phyloP scores from a whole-genome alignment of 106 monocot genomes.

The Dendrobium chrysotoxum region DNA sequence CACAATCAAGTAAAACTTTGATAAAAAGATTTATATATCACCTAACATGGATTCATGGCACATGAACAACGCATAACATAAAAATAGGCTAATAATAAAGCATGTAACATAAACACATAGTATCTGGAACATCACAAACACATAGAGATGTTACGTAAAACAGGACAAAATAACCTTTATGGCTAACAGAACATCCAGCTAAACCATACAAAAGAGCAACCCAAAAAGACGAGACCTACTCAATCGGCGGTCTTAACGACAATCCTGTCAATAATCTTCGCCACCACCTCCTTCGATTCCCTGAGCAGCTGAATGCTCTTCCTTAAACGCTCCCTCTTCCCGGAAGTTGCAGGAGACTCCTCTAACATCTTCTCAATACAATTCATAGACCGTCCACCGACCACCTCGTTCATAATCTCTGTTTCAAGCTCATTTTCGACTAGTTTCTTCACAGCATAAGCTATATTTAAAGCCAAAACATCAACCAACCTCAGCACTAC shows the following conservation, averaged over 20 bases:
- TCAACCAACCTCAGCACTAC: constrained; percentile 9
- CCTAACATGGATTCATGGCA: too few relatives aligned
- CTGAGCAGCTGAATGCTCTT: constrained; percentile 17
- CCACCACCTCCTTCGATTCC: constrained; percentile 45
- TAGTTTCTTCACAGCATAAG: constrained; percentile 18
- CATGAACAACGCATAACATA: too few relatives aligned
- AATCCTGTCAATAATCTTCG: constrained; percentile 35
- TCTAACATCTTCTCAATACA: constrained; percentile 45
- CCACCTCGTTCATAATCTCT: constrained; percentile 23
- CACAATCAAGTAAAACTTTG: too few relatives aligned
- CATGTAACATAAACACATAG: too few relatives aligned
- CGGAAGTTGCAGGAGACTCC: constrained; percentile 24
- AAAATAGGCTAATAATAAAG: too few relatives aligned
- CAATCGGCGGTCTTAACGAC: neutral
- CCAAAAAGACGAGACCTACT: too few relatives aligned
- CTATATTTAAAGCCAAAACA: neutral
- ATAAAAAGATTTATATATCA: too few relatives aligned
- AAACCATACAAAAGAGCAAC: too few relatives aligned
- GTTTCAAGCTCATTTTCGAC: constrained; percentile 40
- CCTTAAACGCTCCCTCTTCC: constrained; percentile 39
- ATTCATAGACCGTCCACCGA: neutral
- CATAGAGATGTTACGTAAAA: neutral
- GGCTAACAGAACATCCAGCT: too few relatives aligned
- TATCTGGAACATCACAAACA: too few relatives aligned
- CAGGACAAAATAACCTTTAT: constrained; percentile 26